Percentiles rank a stretch among this genome's conserved stretches.
Evolutionary conservation across 192 early-diverging fungal species (phyloP).

Genomic region (Rhizoclosmatium globosum): DNA sequence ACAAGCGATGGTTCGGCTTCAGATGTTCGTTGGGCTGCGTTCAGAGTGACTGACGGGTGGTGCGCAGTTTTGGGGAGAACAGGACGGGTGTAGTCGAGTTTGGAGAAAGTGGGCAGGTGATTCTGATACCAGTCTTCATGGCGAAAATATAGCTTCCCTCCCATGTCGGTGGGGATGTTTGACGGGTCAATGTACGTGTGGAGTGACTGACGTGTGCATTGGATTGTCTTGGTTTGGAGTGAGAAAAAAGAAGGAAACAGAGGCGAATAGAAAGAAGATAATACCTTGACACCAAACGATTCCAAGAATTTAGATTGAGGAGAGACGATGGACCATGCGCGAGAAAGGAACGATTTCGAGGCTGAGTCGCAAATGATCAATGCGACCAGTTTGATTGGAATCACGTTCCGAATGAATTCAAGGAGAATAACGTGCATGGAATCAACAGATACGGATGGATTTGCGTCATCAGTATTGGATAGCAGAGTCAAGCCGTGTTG

Average conservation of each 20-base stretch:
- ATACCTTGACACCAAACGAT: conserved; percentile 11
- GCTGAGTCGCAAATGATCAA: background rate
- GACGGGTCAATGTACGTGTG: background rate
- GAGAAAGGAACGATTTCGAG: background rate
- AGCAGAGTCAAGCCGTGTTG: conserved; percentile 14
- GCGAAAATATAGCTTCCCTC: background rate
- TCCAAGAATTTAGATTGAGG: background rate
- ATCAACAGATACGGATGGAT: conserved; percentile 7
- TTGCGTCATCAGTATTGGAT: conserved; percentile 13
- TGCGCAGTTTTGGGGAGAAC: background rate
- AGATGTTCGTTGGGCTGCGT: background rate
- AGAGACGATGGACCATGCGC: background rate
- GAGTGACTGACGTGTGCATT: conserved; percentile 11
- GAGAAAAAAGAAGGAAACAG: background rate
- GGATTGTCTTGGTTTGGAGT: background rate
- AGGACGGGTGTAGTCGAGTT: background rate
- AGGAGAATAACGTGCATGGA: conserved; percentile 23
- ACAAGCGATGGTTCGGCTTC: background rate
- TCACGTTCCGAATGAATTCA: conserved; percentile 26
- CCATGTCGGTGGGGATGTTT: conserved; percentile 9
- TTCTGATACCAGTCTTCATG: conserved; percentile 18
- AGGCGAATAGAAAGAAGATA: background rate
- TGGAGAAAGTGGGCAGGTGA: background rate
- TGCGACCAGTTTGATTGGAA: conserved; percentile 4
- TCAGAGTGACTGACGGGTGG: background rate